Base-by-base conservation (phyloP, 305 asterid genomes). In the Fraxinus dipetala region DNA sequence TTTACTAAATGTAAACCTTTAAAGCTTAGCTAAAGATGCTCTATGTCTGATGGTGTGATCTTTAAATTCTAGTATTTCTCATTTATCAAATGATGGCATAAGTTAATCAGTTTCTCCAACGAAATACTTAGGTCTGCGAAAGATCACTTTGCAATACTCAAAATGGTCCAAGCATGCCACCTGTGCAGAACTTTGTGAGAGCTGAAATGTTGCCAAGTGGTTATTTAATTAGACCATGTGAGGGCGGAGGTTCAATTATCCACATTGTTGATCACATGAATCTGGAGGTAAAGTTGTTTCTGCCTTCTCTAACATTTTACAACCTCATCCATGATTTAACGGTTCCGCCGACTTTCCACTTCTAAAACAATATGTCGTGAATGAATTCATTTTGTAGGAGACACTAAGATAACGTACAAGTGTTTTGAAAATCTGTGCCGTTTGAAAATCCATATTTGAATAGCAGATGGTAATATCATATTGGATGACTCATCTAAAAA, bases 171-270 rank as follows among this genome's bases (percentile, higher is more conserved):
- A 90, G 89, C 87, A 94, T 94, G 97, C 98, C 97, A 20, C 89
- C 96, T 10, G 97, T 89, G 67, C 95, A 78, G 82, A 93, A 91
- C 85, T 94, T 93, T 81, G 97, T 93, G 83, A 88, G 98, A 85
- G 98, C 97, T 11, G 98, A 94, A 87, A 86, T 94, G 91, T 83
- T 93, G 86, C 93, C 98, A 61, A 93, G 98, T 91, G 98, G 98
- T 56, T 94, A 90, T 91, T 87, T 94, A 59, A 88, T 94, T 83
- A 93, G 98, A 85, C 97, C 97, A 63, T 94, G 97, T 82, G 98
- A 94, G 34, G 98, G 98, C 6, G 97, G 98, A 65, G 97, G 98
- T 32, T 94, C 98, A 1, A 90, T 94, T 51, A 93, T 94, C 87
- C 96, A 94, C 85, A 88, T 94, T 76, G 98, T 94, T 31, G 98